Percentiles rank a stretch among this genome's conserved stretches.
Evolutionary conservation across 345 rosid species (phyloP).

Genomic region (Aurinia saxatilis): DNA sequence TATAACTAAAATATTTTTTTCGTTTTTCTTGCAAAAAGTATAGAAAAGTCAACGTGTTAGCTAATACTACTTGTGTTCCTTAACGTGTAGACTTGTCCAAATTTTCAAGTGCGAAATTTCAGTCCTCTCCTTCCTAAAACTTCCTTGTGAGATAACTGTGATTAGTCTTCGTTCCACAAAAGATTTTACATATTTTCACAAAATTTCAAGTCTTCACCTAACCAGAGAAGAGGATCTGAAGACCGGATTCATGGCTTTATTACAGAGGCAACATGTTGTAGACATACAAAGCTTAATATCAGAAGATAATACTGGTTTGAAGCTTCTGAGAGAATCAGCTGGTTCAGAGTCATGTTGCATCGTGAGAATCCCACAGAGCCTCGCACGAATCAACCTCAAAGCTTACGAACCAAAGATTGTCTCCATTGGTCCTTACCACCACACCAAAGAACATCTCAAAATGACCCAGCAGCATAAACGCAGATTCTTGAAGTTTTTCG

Average conservation of each 20-base stretch:
- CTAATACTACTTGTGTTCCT: too few species aligned
- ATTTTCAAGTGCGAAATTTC: background rate
- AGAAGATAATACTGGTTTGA: conserved; percentile 19
- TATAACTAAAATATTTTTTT: too few species aligned
- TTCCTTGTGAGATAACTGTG: too few species aligned
- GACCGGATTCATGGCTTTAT: background rate
- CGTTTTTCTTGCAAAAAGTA: too few species aligned
- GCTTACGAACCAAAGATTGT: conserved; percentile 42
- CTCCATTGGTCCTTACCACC: conserved; percentile 48
- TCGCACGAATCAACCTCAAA: conserved; percentile 24
- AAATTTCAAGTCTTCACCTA: too few species aligned
- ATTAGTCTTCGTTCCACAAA: too few species aligned
- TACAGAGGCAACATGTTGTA: background rate
- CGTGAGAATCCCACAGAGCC: conserved; percentile 42
- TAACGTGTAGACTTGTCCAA: background rate
- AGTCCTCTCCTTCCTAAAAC: too few species aligned
- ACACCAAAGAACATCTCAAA: conserved; percentile 28
- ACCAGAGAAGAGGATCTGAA: background rate
- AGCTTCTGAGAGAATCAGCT: conserved; percentile 32
- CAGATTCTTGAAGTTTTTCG: conserved; percentile 25
- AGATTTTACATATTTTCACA: too few species aligned
- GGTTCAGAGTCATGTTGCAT: conserved; percentile 37
- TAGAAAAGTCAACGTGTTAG: too few species aligned
- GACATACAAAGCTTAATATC: background rate
- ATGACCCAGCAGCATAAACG: conserved; percentile 47